Evolutionary conservation across 768 basidiomycete genomes (phyloP).

Genomic region (Tylopilus rubrobrunneus): DNA sequence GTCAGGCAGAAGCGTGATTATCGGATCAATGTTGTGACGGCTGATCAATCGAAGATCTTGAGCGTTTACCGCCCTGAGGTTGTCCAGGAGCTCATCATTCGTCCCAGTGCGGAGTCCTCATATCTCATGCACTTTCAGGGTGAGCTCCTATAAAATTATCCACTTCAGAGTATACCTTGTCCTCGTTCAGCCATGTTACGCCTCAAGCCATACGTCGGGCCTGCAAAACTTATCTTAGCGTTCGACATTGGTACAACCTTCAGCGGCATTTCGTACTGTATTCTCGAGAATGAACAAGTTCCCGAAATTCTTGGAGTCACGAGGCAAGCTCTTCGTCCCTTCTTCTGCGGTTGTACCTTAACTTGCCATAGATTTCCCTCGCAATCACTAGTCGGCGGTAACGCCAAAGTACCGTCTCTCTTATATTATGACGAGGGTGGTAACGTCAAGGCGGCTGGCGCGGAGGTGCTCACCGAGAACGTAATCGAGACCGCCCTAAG

Average conservation of each 20-base stretch:
- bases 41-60: not conserved
- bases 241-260: slow-evolving; percentile 48
- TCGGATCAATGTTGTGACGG: no score
- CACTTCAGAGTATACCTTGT: not conserved
- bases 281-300: slow-evolving; percentile 10
- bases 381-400: not conserved
- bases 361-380: slow-evolving; percentile 33
- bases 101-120: no score
- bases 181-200: not conserved
- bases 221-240: slow-evolving; percentile 37
- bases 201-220: slow-evolving; percentile 2
- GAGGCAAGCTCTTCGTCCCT: not conserved
- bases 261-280: slow-evolving; percentile 40
- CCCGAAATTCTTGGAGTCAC: slow-evolving; percentile 11
- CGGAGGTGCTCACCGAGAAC: not conserved
- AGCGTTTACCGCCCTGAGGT: not conserved
- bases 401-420: not conserved
- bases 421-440: not conserved
- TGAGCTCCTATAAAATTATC: no score
- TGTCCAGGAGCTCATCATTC: no score
- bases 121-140: no score
- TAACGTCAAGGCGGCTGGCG: not conserved
- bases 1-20: no score
- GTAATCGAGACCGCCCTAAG: not conserved
- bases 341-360: not conserved